Conservation (phyloP, 208 protist species). For the Wallacemonas sp. region DNA sequence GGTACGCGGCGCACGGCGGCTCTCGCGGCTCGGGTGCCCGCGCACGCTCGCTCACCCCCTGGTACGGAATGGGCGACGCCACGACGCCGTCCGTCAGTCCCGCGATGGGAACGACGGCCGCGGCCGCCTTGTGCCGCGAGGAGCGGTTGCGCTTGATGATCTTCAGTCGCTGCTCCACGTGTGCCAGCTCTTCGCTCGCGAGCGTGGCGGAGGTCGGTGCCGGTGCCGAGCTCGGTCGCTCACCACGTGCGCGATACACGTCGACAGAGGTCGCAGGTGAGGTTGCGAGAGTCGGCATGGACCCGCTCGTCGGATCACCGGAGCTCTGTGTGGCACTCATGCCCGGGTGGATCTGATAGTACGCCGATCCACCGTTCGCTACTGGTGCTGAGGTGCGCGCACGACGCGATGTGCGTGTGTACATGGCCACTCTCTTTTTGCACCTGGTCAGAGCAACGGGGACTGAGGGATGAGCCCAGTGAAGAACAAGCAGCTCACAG, state of each 20-base stretch:
- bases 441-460: background rate
- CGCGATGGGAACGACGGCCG: conserved; percentile 9
- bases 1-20: conserved; percentile 66
- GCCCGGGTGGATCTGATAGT: conserved; percentile 3
- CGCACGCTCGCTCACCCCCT: background rate
- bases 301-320: background rate
- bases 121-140: conserved; percentile 10
- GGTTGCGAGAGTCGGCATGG: conserved; percentile 16
- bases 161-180: conserved; percentile 75
- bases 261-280: background rate
- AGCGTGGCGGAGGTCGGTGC: conserved; percentile 16
- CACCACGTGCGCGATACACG: conserved; percentile 13
- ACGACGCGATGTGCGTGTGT: conserved; percentile 3
- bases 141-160: conserved; percentile 74
- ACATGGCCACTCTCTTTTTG: conserved; percentile 10
- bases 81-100: background rate
- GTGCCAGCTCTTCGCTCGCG: conserved; percentile 19
- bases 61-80: background rate
- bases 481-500: background rate
- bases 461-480: background rate
- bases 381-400: conserved; percentile 2
- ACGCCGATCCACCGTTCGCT: background rate
- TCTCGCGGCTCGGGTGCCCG: background rate
- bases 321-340: background rate
- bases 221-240: conserved; percentile 41